Evolutionary conservation across 2,329 filamentous ascomycete genomes (phyloP).

Genomic region (Arthrobotrys entomopaga): DNA sequence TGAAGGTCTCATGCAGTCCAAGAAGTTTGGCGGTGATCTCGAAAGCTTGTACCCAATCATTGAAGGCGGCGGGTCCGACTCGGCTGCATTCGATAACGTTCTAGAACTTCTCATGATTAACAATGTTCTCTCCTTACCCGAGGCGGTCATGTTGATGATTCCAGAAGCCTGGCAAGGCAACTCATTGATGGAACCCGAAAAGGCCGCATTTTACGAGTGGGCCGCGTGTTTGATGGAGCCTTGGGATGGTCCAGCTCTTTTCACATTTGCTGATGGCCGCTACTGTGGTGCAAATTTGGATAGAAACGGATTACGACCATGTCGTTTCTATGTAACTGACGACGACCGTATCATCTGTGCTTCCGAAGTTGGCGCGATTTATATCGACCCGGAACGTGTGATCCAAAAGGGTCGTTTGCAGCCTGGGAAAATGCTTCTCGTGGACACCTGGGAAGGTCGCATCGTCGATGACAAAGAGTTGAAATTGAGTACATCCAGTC

Average conservation of each 20-base stretch:
- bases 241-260: constrained; percentile 95
- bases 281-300: constrained; percentile 98
- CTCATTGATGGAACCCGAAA: constrained; percentile 87
- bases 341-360: constrained; percentile 97
- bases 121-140: constrained; percentile 90
- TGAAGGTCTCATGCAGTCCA: constrained; percentile 92
- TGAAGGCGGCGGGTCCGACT: constrained; percentile 95
- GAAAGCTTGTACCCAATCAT: constrained; percentile 92
- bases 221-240: constrained; percentile 99
- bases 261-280: constrained; percentile 94
- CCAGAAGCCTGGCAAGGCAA: constrained; percentile 98
- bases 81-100: constrained; percentile 96
- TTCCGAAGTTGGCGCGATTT: constrained; percentile 93
- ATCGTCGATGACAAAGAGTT: constrained; percentile 95
- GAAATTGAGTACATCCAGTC: constrained; percentile 85
- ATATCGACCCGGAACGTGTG: constrained; percentile 87
- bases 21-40: constrained; percentile 90
- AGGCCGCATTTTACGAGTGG: constrained; percentile 98
- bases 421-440: constrained; percentile 93
- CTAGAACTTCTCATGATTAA: constrained; percentile 94
- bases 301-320: constrained; percentile 92
- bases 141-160: constrained; percentile 98
- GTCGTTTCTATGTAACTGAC: constrained; percentile 95
- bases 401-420: constrained; percentile 93
- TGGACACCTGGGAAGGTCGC: constrained; percentile 88